Evolutionary conservation across 768 basidiomycete genomes (phyloP).

Genomic region (Trametopsis cervina): DNA sequence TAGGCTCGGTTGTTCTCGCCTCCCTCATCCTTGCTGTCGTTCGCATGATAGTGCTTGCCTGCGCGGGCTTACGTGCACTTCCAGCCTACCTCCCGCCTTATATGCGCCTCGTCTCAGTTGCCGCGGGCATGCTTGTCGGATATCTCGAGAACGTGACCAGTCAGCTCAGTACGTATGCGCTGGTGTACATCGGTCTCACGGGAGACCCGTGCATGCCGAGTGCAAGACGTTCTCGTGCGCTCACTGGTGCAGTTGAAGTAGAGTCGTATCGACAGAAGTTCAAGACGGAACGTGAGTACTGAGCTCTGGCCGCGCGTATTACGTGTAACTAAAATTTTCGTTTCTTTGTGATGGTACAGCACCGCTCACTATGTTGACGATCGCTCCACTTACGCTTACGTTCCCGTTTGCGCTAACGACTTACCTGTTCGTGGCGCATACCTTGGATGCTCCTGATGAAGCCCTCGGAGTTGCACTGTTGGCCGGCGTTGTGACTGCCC

Average conservation of each 20-base stretch:
- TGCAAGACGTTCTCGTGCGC: constrained; percentile 47
- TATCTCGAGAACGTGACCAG: constrained; percentile 40
- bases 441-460: constrained; percentile 58
- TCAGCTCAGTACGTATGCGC: constrained; percentile 52
- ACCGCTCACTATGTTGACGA: constrained; percentile 65
- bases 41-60: constrained; percentile 47
- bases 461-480: constrained; percentile 72
- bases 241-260: constrained; percentile 50
- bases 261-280: constrained; percentile 38
- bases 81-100: constrained; percentile 47
- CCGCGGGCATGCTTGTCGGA: constrained; percentile 31
- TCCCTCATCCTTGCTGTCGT: constrained; percentile 70
- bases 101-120: constrained; percentile 33
- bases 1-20: constrained; percentile 74
- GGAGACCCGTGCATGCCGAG: constrained; percentile 46
- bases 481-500: constrained; percentile 70
- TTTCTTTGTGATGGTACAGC: too few species aligned
- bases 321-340: neutral
- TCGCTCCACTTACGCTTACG: constrained; percentile 72
- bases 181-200: constrained; percentile 49
- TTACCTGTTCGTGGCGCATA: constrained; percentile 87
- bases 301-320: neutral
- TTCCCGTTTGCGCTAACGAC: constrained; percentile 77
- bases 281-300: constrained; percentile 49
- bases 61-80: constrained; percentile 44